Percentiles rank a stretch among this genome's conserved stretches.
Evolutionary conservation across 352 stramenopile species (phyloP).

Genomic region (Sclerospora graminicola): DNA sequence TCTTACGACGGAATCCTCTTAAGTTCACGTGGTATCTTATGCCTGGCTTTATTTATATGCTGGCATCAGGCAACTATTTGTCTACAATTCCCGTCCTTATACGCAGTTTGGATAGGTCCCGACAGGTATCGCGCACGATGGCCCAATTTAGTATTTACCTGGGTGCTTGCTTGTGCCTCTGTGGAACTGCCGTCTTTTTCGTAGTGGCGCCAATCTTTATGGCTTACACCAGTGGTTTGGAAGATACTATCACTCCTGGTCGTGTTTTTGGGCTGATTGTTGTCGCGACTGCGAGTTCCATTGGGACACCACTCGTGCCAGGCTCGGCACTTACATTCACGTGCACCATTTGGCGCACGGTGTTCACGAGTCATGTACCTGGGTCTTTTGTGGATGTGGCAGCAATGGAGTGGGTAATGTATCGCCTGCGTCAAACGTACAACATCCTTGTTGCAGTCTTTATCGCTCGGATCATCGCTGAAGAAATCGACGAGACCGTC

Average conservation of each 20-base stretch:
- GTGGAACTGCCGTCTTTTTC: constrained; percentile 43
- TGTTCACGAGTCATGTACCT: constrained; percentile 32
- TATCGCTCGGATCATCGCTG: constrained; percentile 53
- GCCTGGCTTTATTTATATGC: constrained; percentile 44
- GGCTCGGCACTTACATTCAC: constrained; percentile 34
- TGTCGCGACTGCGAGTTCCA: constrained; percentile 39
- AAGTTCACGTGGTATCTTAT: constrained; percentile 45
- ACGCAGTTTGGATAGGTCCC: constrained; percentile 47
- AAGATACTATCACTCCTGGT: constrained; percentile 28
- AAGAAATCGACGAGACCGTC: constrained; percentile 59
- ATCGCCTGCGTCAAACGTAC: constrained; percentile 42
- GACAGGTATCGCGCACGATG: constrained; percentile 50
- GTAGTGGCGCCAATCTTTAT: constrained; percentile 44
- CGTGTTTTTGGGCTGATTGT: constrained; percentile 32
- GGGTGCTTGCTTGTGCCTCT: constrained; percentile 37
- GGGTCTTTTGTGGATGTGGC: constrained; percentile 32
- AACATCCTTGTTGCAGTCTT: constrained; percentile 61
- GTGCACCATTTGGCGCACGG: constrained; percentile 40
- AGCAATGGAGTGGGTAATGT: constrained; percentile 40
- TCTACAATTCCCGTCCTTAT: constrained; percentile 51
- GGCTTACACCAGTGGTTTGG: constrained; percentile 41
- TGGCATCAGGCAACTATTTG: constrained; percentile 35
- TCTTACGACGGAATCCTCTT: constrained; percentile 55
- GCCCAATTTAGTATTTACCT: constrained; percentile 50
- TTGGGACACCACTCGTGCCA: constrained; percentile 28